phyloP scores from a whole-genome alignment of 345 rosid genomes.

The Lepidium sativum region DNA sequence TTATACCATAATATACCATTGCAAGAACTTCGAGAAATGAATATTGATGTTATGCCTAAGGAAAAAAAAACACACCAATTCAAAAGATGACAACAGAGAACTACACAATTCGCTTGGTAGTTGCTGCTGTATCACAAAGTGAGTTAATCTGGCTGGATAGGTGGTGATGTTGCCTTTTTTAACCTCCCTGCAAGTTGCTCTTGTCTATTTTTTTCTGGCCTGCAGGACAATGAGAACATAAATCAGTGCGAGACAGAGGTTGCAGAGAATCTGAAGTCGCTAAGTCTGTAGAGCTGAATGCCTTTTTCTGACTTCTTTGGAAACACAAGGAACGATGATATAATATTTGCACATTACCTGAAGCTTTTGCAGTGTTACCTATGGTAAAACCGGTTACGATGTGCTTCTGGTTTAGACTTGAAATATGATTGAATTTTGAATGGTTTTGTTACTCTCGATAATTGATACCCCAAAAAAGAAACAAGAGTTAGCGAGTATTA shows the following conservation, averaged over 20 bases:
- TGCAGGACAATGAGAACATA: conserved; percentile 72
- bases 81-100: too few species aligned
- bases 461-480: neutral
- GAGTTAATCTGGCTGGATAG: too few species aligned
- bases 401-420: conserved; percentile 1
- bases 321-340: conserved; percentile 13
- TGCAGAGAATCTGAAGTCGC: conserved; percentile 44
- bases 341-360: too few species aligned
- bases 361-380: too few species aligned
- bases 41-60: too few species aligned
- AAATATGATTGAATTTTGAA: neutral
- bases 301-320: neutral
- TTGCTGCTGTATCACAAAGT: too few species aligned
- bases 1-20: neutral
- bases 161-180: too few species aligned
- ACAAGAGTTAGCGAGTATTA: neutral
- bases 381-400: too few species aligned
- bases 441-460: neutral
- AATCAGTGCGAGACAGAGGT: conserved; percentile 82
- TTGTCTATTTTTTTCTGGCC: too few species aligned
- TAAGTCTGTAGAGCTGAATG: neutral
- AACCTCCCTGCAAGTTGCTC: too few species aligned
- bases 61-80: too few species aligned
- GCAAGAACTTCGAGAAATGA: neutral
- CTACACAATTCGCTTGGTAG: too few species aligned